Base-by-base conservation (phyloP, 306 rosid genomes). In the Ziziphus jujuba region DNA sequence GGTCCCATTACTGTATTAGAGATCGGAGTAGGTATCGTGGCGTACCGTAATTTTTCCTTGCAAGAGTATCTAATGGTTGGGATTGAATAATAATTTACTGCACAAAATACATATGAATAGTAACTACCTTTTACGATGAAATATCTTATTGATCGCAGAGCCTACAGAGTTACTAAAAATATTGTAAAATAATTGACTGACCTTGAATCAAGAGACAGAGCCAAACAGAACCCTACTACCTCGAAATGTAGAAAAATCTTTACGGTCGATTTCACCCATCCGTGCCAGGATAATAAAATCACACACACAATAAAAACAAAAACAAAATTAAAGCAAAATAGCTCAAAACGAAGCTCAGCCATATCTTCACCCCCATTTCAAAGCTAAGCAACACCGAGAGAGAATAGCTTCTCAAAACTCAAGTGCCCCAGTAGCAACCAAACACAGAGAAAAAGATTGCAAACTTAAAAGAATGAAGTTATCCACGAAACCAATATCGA, bases 401-500 rank as follows among this genome's bases (percentile, higher is more conserved):
- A 50, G 10, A 50, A 50, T 5, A 20, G 55, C 24, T 50, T 52
- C 43, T 56, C 25, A 7, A 45, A 28, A 9, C 49, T 45, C 77
- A 65, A 14, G 7, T 3, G 17, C 20, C 5, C 50, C n/a, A 16
- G 2, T 28, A 67, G 19, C 35, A 53, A 25, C 60, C 19, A 8
- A 66, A 10, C 61, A 31, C 65, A 57, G 11, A 20, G 36, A 44
- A 44, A 47, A 72, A 21, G 53, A 1, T 60, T 51, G 4, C 36
- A 24, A 23, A 6, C 7, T n/a, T 8, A 10, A 12, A 9, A 38
- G n/a, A 33, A 92, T 93, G 98, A 92, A 80, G 83, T 72, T 72
- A 24, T 65, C 84, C 5, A 36, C 89, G 4, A 92, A 82, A 76
- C 87, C 91, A 77, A 72, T 92, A 49, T 86, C 87, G 17, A 92